Evolutionary conservation across 306 rosid genomes (phyloP), one percentile per base, ranked within the genome.

Genomic region (Fagus crenata): DNA sequence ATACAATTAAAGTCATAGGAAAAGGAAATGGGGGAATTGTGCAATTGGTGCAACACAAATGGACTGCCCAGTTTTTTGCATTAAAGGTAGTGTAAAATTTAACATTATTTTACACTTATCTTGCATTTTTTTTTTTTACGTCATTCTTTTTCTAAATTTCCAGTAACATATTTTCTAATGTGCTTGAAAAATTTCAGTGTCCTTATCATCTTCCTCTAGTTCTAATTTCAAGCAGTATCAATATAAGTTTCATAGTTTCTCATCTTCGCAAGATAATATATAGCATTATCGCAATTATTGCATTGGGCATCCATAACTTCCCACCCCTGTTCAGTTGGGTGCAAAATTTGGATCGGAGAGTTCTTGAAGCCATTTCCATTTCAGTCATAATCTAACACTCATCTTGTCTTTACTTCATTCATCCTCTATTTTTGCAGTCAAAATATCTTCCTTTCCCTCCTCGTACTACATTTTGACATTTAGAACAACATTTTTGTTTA

Each of bases 1-100:
- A 89, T 69, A 74, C 76, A 53, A 85, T 95, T 82, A 95, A 95
- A 82, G 97, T 95, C 77, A 90, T 95, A 41, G 98, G 98, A 54
- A 95, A 95, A 80, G 98, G 98, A 79, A 90, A 80, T 84, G 96
- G 98, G 18, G 98, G 97, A 76, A 86, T 85, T 55, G 98, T 95
- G 81, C 98, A 92, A 80, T 75, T 95, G 93, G 98, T 95, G 76
- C 96, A 87, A 71, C 98, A 95, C 88, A 95, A 95, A 89, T 95
- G 97, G 97, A 95, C 98, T 77, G 90, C 77, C 79, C 98, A 92
- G 88, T 94, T 94, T 89, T 94, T 94, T 78, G 98, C 98, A 41
- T 84, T 94, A 59, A 94, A 94, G 98, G 98, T 95, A 92, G 53
- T 72, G 71, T 61, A 35, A 36, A 35, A 55, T 76, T 43, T 79